These are phyloP conservation scores for Crucibulum laeve DNA, from an alignment of 768 basidiomycete species.

Conservation along the genomic window DNA sequence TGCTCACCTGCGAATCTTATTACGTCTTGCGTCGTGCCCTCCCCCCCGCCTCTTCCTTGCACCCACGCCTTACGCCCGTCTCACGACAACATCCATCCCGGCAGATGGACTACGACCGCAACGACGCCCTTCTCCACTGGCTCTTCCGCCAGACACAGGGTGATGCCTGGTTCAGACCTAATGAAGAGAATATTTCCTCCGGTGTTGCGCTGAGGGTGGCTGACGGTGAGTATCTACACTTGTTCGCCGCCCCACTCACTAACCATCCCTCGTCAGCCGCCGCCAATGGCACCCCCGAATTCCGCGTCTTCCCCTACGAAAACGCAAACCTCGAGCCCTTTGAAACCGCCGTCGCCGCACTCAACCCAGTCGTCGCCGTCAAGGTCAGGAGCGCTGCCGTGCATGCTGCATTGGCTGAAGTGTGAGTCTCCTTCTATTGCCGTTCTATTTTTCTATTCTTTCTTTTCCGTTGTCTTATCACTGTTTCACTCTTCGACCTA, in stretches of 20 bases:
- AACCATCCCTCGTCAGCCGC: not conserved
- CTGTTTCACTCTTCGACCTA: constrained; percentile 3
- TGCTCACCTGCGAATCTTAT: not conserved
- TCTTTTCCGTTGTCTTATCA: constrained; percentile 1
- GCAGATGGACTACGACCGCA: constrained; percentile 70
- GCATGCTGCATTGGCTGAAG: constrained; percentile 69
- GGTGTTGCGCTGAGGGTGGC: constrained; percentile 61
- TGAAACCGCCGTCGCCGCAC: constrained; percentile 60
- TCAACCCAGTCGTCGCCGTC: constrained; percentile 81
- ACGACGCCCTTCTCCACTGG: constrained; percentile 77
- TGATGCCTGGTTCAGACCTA: constrained; percentile 80
- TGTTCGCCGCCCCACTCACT: not conserved
- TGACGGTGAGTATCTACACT: constrained; percentile 31
- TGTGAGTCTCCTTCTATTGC: constrained; percentile 34
- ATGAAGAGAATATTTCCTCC: constrained; percentile 67
- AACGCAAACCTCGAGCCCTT: constrained; percentile 69
- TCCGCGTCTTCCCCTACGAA: constrained; percentile 84
- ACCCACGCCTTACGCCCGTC: not conserved
- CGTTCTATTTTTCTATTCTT: constrained; percentile 1
- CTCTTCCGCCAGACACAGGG: constrained; percentile 78
- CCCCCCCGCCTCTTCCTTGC: not conserved
- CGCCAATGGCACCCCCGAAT: constrained; percentile 33
- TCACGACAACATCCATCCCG: not conserved
- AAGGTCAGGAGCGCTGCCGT: constrained; percentile 77
- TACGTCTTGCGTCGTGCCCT: no score